Conservation (phyloP, 305 asterid genomes). For the Lippia alba region DNA sequence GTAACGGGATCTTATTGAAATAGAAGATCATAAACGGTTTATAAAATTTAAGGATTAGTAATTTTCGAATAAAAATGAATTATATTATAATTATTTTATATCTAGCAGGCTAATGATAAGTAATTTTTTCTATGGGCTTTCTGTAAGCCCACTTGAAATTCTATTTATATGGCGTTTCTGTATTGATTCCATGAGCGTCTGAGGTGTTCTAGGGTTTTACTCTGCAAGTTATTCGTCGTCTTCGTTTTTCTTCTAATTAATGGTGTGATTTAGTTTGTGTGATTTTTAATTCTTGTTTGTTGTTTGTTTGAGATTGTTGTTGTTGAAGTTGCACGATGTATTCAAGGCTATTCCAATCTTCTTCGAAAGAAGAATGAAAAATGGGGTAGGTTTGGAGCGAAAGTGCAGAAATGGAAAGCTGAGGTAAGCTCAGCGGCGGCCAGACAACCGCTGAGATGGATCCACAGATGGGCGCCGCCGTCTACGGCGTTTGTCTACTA, state of each 20-base stretch:
- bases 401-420: slow-evolving; percentile 65
- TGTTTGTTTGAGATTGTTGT: background rate
- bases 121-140: too few relatives aligned
- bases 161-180: background rate
- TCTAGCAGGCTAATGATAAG: too few relatives aligned
- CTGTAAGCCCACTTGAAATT: background rate
- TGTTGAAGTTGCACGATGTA: slow-evolving; percentile 35
- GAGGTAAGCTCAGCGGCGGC: slow-evolving; percentile 73
- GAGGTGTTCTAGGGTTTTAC: slow-evolving; percentile 22
- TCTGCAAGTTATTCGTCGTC: too few relatives aligned
- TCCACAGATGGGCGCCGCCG: slow-evolving; percentile 59
- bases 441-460: slow-evolving; percentile 94
- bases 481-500: slow-evolving; percentile 66
- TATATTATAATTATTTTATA: too few relatives aligned
- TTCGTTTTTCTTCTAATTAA: background rate
- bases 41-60: too few relatives aligned
- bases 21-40: too few relatives aligned
- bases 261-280: background rate
- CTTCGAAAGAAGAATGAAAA: slow-evolving; percentile 14
- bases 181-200: background rate
- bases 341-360: slow-evolving; percentile 45
- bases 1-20: too few relatives aligned
- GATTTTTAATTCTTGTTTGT: background rate
- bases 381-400: slow-evolving; percentile 42
- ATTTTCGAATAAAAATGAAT: too few relatives aligned